A percentile compares a stretch with the other conserved stretches of the same genome.
phyloP scores from a whole-genome alignment of 2,329 filamentous ascomycete species.

The Pseudocercospora pini-densiflorae region DNA sequence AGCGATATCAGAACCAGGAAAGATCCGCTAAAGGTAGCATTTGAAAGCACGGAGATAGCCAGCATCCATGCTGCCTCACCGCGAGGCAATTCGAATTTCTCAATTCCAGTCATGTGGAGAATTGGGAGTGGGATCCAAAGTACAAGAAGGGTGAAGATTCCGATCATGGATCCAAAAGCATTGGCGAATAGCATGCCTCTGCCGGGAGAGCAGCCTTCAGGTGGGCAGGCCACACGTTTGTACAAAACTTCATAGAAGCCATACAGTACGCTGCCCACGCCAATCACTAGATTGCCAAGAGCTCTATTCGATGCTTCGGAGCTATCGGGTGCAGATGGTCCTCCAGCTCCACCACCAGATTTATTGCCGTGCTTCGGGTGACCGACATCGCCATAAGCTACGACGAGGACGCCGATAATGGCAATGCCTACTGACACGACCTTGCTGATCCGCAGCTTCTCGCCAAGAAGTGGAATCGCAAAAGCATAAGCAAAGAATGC shows the following conservation, averaged over 20 bases:
- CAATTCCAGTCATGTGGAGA: conserved; percentile 76
- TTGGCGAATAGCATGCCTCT: conserved; percentile 97
- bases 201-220: conserved; percentile 80
- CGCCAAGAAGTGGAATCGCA: conserved; percentile 84
- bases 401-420: conserved; percentile 87
- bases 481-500: conserved; percentile 99
- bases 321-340: conserved; percentile 48
- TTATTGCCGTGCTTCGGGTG: conserved; percentile 58
- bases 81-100: conserved; percentile 80
- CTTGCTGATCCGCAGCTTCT: conserved; percentile 83
- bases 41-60: conserved; percentile 78
- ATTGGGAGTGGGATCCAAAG: conserved; percentile 92
- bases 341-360: conserved; percentile 59
- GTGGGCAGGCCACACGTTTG: conserved; percentile 90
- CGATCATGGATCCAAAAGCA: conserved; percentile 85
- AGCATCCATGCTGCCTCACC: conserved; percentile 82
- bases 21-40: conserved; percentile 89
- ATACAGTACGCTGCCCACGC: conserved; percentile 87
- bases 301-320: conserved; percentile 69
- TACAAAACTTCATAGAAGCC: conserved; percentile 98
- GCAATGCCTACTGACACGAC: conserved; percentile 84
- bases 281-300: conserved; percentile 89
- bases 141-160: conserved; percentile 80
- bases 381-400: conserved; percentile 82
- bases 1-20: conserved; percentile 93